Percentiles rank a stretch among this genome's conserved stretches.
Evolutionary conservation across 1,284 basidiomycete species (phyloP).

Genomic region (Neolentinus lepideus): DNA sequence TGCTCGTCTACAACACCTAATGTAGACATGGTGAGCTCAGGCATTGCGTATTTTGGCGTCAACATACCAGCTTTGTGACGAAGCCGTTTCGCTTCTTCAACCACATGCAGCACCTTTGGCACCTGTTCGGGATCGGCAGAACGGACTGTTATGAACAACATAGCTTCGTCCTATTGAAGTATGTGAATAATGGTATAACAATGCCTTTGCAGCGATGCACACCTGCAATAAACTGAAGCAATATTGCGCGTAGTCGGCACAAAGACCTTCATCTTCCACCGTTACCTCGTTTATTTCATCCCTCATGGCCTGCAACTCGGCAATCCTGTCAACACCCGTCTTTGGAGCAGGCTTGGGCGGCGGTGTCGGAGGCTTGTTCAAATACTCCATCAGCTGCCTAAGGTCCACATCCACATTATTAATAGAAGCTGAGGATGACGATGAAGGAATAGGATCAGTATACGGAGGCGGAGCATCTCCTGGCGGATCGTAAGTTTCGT

Average conservation of each 20-base stretch:
- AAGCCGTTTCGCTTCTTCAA: constrained; percentile 71
- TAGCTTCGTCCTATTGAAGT: constrained; percentile 57
- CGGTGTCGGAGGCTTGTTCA: constrained; percentile 26
- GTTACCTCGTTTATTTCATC: constrained; percentile 71
- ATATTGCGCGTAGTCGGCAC: constrained; percentile 64
- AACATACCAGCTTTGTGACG: constrained; percentile 61
- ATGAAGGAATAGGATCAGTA: constrained; percentile 8
- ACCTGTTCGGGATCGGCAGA: constrained; percentile 61
- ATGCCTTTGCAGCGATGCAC: constrained; percentile 11
- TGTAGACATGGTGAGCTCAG: background rate
- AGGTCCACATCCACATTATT: background rate
- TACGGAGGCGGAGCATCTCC: constrained; percentile 15
- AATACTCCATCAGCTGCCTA: constrained; percentile 1
- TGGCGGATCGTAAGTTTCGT: constrained; percentile 46
- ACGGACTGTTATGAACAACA: constrained; percentile 70
- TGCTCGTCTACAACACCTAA: constrained; percentile 47
- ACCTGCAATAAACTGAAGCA: constrained; percentile 60
- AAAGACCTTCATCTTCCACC: constrained; percentile 55
- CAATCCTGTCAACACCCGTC: constrained; percentile 57
- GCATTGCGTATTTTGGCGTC: background rate
- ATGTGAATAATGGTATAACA: background rate
- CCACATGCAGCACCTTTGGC: constrained; percentile 71
- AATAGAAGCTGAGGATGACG: constrained; percentile 6
- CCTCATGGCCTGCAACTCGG: constrained; percentile 54
- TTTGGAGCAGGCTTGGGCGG: constrained; percentile 59